Evolutionary conservation across 2,329 filamentous ascomycete species (phyloP).

Genomic region (Colletotrichum higginsianum): DNA sequence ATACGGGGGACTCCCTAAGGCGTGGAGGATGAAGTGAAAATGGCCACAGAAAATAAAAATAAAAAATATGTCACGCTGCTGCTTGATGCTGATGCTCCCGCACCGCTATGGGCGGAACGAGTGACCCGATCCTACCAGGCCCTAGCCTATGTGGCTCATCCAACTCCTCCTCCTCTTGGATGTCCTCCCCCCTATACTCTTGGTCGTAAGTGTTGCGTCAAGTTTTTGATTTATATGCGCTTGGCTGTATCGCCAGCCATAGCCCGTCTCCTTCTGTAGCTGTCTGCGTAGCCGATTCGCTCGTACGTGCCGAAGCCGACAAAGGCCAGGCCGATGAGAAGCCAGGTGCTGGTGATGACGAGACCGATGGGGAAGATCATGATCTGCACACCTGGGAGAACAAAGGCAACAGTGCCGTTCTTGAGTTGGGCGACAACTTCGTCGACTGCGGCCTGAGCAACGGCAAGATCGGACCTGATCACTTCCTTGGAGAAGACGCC

Average conservation of each 20-base stretch:
- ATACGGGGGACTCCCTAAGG: background rate
- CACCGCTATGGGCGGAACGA: constrained; percentile 8
- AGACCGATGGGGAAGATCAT: constrained; percentile 80
- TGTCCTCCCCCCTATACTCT: background rate
- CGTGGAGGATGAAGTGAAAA: constrained; percentile 8
- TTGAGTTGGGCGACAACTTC: constrained; percentile 60
- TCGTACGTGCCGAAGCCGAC: constrained; percentile 77
- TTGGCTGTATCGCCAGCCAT: constrained; percentile 54
- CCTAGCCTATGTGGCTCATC: background rate
- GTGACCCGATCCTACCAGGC: constrained; percentile 11
- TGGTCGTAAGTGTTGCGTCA: background rate
- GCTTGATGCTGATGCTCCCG: constrained; percentile 41
- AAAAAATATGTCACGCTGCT: constrained; percentile 33
- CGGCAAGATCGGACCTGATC: constrained; percentile 64
- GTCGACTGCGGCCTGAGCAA: constrained; percentile 66
- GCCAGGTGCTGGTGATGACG: constrained; percentile 76
- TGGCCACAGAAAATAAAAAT: constrained; percentile 18
- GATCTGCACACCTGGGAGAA: constrained; percentile 78
- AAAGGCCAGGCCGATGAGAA: constrained; percentile 67
- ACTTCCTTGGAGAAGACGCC: constrained; percentile 77
- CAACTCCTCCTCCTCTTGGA: background rate
- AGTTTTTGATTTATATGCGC: constrained; percentile 34
- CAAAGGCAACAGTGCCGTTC: constrained; percentile 73
- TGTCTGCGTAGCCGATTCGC: constrained; percentile 76
- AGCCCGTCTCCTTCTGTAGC: constrained; percentile 69